Evolutionary conservation across 169 alveolate genomes (phyloP), one percentile per base, ranked within the genome.

Genomic region (Babesia divergens): DNA sequence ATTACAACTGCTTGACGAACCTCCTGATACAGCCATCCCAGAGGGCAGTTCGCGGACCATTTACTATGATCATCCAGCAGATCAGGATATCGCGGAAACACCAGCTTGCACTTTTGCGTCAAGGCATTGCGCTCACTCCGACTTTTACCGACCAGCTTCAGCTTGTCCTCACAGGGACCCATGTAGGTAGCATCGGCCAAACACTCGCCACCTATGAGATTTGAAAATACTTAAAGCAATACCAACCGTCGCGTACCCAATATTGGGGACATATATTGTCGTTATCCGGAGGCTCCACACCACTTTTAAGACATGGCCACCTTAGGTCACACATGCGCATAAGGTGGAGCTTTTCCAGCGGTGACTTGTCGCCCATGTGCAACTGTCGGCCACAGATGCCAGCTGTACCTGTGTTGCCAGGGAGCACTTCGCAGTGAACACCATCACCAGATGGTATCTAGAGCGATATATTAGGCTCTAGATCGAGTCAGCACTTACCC

Each of bases 221-320:
- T 16, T 43, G 5, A 3, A 46, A n/a, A 9, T 20, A 14, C 14
- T 29, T 38, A 29, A 37, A 18, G 8, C 7, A 6, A 34, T 6
- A 4, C 22, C 5, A 22, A 47, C 84, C 86, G 29, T 50, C 52
- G 11, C 44, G 11, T 22, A 37, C 59, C 77, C 91, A 87, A 47
- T 35, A 56, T 35, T 29, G 56, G 24, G 79, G 83, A 77, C 92
- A 87, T n/a, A 68, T 31, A 8, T 43, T 14, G 26, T 80, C 76
- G 34, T 72, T 66, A 32, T 59, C 42, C 2, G 75, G 50, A 5
- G 53, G 31, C 28, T 47, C 28, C 3, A 47, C 60, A 44, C 49
- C 59, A 22, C 38, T 44, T 47, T 71, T 70, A 22, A 74, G 38
- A 51, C 91, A 88, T 6, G 91, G 91, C 93, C 93, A 88, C 38